These are phyloP conservation scores for Camelina hispida DNA, from an alignment of 345 rosid species.

Conservation along the genomic window DNA sequence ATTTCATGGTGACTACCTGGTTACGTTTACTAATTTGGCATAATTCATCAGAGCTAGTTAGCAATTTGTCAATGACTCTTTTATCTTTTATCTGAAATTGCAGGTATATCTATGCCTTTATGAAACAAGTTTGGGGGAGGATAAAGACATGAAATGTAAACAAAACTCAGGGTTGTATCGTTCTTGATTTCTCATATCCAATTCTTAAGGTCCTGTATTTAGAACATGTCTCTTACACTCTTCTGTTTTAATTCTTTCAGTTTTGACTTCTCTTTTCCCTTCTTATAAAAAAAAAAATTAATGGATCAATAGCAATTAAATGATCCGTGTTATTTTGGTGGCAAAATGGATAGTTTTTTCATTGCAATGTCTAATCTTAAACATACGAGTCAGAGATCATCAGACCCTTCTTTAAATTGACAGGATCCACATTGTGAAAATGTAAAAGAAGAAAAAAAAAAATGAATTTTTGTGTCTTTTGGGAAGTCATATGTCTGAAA, in stretches of 20 bases:
- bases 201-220: conserved; percentile 9
- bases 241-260: background rate
- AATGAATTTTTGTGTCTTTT: background rate
- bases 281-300: background rate
- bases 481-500: background rate
- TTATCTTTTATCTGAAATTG: background rate
- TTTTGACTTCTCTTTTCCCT: background rate
- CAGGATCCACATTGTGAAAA: background rate
- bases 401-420: background rate
- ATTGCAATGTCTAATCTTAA: background rate
- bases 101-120: conserved; percentile 46
- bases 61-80: background rate
- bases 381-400: background rate
- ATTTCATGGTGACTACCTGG: no score
- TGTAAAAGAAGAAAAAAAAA: background rate
- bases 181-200: conserved; percentile 7
- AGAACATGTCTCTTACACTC: conserved; percentile 6
- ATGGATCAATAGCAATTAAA: background rate
- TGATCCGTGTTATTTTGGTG: conserved; percentile 1
- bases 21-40: background rate
- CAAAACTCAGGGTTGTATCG: background rate
- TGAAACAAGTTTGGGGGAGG: conserved; percentile 32
- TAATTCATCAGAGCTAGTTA: background rate
- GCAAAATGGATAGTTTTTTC: background rate
- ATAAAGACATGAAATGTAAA: conserved; percentile 21